Base-by-base conservation (phyloP, 2,329 filamentous ascomycete species). In the Pestalotiopsis sp. region DNA sequence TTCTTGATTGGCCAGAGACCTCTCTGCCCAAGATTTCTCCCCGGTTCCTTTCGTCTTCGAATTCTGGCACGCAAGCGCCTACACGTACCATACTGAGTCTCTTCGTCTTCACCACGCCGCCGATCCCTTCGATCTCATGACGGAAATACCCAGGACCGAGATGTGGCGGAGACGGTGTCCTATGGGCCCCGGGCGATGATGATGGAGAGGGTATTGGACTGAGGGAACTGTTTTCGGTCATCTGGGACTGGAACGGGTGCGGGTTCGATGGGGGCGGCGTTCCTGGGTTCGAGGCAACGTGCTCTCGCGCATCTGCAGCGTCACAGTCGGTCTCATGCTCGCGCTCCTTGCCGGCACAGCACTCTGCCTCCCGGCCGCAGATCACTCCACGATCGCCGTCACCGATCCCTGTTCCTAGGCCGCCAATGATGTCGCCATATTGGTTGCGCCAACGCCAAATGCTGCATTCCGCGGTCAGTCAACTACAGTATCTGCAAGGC, bases 381-480 rank as follows among this genome's bases (percentile, higher is more conserved):
- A 93, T 90, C 14, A 98, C 94, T 38, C 94, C 95, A 74, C 95
- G 91, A 75, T 94, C 91, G 39, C 94, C 94, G 74, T 97, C 93
- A 58, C 94, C 94, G 38, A 97, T 93, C 4, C 95, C 95, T 0
- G 93, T 95, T 27, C 94, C 94, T 0, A 97, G 85, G 2, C 93
- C 93, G 23, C 90, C 91, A 2, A 95, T 92, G 0, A 93, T 90
- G 72, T 93, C 92, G 17, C 91, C 91, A 78, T 97, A 98, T 27
- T 93, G 90, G 56, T 89, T 93, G 65, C 95, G 91, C 95, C 95
- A 98, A 70, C 90, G 92, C 94, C 95, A 98, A 67, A 95, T 93
- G 4, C 88, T 90, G 69, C 45, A 70, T 41, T 36, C 36, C 39
- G 27, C 20, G 25, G 49, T 66, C 31, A 70, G 65, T 67, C 69